Evolutionary conservation across 306 rosid species (phyloP), one percentile per base, ranked within the genome.

Genomic region (Cercis canadensis): DNA sequence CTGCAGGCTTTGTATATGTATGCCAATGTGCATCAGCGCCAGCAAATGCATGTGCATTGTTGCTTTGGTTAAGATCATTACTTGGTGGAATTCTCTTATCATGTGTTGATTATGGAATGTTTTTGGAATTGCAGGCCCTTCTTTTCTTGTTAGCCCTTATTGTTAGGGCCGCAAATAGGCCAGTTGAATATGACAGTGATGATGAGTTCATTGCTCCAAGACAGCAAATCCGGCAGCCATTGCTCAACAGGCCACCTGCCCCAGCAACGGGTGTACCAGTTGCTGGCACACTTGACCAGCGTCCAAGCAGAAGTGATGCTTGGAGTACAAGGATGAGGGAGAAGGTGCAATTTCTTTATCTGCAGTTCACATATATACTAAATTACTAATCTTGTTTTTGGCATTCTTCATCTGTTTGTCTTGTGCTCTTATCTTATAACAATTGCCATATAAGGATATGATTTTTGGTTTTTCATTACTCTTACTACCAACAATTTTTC

Each of bases 271-370:
- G 96, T 54, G 84, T 76, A 69, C 99, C 99, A 69, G 96, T 75
- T 72, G 71, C 92, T 41, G 90, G 96, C 58, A 41, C 88, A 19
- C 10, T 33, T 69, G 95, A 86, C 66, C 95, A 87, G 80, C 94
- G 99, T 37, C 77, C 96, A 34, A 69, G 63, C 80, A 87, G 97
- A 88, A 95, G 65, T 82, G 99, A 95, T 82, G 99, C 99, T 37
- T 95, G 99, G 99, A 95, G 99, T 83, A 12, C 92, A 50, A 87
- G 99, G 63, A 91, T 95, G 99, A 89, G 99, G 80, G 99, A 95
- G 76, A 95, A 91, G 99, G 99, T 95, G 70, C 68, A 56, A 34
- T 72, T 46, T 73, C 57, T 36, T 19, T 51, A 70, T 72, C 40
- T 45, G 16, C 50, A 33, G 11, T 67, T 46, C 9, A 32, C 39